These are phyloP conservation scores for Globisporangium echinulatum DNA, from an alignment of 352 stramenopile genomes.

Conservation along the genomic window DNA sequence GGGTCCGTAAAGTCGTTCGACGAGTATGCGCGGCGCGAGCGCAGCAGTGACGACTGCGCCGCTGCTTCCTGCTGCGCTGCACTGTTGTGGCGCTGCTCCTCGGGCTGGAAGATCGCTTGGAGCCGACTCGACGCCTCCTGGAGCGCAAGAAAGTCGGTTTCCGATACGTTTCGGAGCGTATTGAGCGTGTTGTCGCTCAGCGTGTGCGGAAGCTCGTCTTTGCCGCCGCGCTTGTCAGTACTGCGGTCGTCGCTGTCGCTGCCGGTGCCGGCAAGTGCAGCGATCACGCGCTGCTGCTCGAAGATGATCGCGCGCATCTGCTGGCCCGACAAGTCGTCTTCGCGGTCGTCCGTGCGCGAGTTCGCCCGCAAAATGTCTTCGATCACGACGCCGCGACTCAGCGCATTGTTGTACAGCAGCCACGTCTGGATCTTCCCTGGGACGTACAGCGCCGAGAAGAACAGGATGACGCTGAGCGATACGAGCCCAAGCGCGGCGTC, in stretches of 20 bases:
- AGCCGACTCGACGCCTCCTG: conserved; percentile 56
- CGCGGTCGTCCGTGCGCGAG: conserved; percentile 55
- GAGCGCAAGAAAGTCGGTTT: conserved; percentile 55
- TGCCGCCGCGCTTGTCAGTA: conserved; percentile 15
- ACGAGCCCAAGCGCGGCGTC: conserved; percentile 91
- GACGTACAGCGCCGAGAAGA: conserved; percentile 87
- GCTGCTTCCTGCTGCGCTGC: conserved; percentile 26
- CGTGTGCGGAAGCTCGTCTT: conserved; percentile 56
- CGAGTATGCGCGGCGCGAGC: conserved; percentile 52
- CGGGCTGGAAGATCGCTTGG: conserved; percentile 54
- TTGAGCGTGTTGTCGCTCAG: conserved; percentile 68
- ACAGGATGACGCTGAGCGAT: conserved; percentile 89
- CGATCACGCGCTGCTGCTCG: conserved; percentile 73
- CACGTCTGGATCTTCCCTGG: conserved; percentile 94
- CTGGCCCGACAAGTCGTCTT: conserved; percentile 63
- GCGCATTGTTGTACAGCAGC: conserved; percentile 96
- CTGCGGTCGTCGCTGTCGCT: conserved; percentile 48
- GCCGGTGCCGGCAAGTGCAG: conserved; percentile 43
- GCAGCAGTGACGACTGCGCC: conserved; percentile 34
- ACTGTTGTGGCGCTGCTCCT: conserved; percentile 28
- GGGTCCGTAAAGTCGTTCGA: conserved; percentile 47
- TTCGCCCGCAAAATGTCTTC: conserved; percentile 92
- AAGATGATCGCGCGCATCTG: conserved; percentile 78
- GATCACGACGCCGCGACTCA: conserved; percentile 95
- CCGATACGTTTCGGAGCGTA: conserved; percentile 57